phyloP scores from a whole-genome alignment of 768 basidiomycete species.

The Naganishia antarctica region DNA sequence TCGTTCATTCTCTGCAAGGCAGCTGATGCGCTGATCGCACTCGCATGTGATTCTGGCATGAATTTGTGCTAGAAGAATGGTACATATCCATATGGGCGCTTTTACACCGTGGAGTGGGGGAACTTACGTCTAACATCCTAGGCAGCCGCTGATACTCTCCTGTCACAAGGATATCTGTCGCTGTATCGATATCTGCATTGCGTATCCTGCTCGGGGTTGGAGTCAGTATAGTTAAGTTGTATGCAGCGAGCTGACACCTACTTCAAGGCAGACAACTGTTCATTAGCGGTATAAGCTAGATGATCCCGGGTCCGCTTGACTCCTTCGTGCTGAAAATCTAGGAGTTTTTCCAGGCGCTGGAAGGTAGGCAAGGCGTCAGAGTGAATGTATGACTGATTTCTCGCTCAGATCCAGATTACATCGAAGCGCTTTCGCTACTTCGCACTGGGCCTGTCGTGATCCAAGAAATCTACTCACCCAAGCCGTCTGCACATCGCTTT shows the following conservation, averaged over 20 bases:
- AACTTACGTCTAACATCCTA: constrained; percentile 13
- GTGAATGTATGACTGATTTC: no score
- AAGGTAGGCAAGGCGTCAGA: background rate
- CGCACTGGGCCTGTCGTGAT: no score
- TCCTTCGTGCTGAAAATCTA: constrained; percentile 12
- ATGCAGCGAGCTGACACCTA: background rate
- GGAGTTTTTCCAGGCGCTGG: constrained; percentile 16
- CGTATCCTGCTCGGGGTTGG: no score
- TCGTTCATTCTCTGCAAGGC: constrained; percentile 16
- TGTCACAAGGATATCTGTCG: constrained; percentile 5
- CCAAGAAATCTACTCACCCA: no score
- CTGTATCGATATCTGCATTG: constrained; percentile 14
- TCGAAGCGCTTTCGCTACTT: no score
- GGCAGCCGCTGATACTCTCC: constrained; percentile 18
- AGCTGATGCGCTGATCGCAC: background rate
- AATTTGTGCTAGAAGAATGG: constrained; percentile 11
- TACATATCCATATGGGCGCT: no score
- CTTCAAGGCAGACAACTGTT: constrained; percentile 8
- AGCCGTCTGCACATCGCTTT: constrained; percentile 15
- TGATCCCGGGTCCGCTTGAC: constrained; percentile 12
- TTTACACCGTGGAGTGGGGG: no score
- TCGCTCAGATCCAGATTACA: no score
- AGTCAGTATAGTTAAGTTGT: no score
- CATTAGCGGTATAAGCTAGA: constrained; percentile 15
- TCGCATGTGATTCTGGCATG: background rate